phyloP scores from a whole-genome alignment of 1,284 basidiomycete genomes.

The Boletellus deceptivus region DNA sequence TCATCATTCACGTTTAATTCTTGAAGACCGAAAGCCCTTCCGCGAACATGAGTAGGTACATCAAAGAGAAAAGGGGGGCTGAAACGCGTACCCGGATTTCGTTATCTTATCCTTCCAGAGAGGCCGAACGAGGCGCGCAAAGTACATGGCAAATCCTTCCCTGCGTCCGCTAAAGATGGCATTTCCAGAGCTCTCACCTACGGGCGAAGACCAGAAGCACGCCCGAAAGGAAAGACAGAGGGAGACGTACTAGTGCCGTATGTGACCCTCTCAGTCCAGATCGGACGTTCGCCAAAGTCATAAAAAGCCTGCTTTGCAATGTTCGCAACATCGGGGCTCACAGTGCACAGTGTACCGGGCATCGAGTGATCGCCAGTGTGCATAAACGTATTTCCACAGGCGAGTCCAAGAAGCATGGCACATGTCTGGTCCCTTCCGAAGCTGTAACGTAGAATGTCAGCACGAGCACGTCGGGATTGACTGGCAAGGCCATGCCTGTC shows the following conservation, averaged over 20 bases:
- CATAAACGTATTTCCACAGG: conserved; percentile 74
- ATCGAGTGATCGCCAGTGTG: conserved; percentile 49
- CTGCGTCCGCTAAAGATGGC: conserved; percentile 85
- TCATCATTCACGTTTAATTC: conserved; percentile 62
- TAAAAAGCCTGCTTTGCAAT: conserved; percentile 81
- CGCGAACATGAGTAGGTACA: background rate
- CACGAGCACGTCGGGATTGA: conserved; percentile 2
- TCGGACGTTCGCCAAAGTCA: conserved; percentile 79
- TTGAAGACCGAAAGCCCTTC: conserved; percentile 46
- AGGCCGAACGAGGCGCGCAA: conserved; percentile 81
- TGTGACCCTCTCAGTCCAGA: conserved; percentile 74
- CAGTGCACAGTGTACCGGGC: conserved; percentile 48
- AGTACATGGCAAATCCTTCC: conserved; percentile 87
- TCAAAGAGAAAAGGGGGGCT: background rate
- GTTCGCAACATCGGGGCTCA: conserved; percentile 59
- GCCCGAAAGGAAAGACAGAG: conserved; percentile 13
- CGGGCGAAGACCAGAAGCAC: conserved; percentile 2
- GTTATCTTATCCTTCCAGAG: conserved; percentile 86
- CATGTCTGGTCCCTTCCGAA: conserved; percentile 89
- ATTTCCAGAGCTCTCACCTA: conserved; percentile 68
- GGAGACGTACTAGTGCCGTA: conserved; percentile 56
- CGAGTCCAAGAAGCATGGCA: conserved; percentile 84
- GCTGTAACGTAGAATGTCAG: conserved; percentile 38
- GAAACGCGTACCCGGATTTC: conserved; percentile 47
- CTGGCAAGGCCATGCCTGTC: conserved; percentile 50